Percentiles rank a stretch among this genome's conserved stretches.
Conservation (phyloP, 495 filamentous ascomycete genomes). For the Usnea hakonensis region DNA sequence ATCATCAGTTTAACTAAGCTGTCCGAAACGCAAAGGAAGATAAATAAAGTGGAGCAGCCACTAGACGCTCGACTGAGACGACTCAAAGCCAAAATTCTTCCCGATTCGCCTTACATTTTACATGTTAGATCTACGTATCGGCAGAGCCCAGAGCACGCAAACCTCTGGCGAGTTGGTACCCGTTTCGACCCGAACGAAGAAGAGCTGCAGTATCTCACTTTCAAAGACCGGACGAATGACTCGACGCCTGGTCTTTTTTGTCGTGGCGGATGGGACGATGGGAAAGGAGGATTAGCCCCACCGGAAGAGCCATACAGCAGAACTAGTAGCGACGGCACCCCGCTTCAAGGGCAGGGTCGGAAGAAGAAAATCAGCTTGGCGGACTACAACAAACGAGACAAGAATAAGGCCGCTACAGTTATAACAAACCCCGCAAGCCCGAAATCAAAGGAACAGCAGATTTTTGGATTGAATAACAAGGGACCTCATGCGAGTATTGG, state of each 20-base stretch:
- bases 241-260: slow-evolving; percentile 36
- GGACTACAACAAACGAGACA: slow-evolving; percentile 41
- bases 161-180: slow-evolving; percentile 36
- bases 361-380: slow-evolving; percentile 46
- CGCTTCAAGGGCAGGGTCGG: slow-evolving; percentile 23
- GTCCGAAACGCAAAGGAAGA: background rate
- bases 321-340: slow-evolving; percentile 32
- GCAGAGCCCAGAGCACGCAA: background rate
- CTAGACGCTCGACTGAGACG: slow-evolving; percentile 35
- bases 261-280: slow-evolving; percentile 48
- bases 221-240: slow-evolving; percentile 42
- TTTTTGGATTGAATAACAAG: slow-evolving; percentile 20
- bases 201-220: slow-evolving; percentile 49
- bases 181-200: slow-evolving; percentile 43
- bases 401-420: slow-evolving; percentile 6
- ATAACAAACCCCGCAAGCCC: slow-evolving; percentile 20
- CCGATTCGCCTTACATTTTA: slow-evolving; percentile 43
- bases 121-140: slow-evolving; percentile 24
- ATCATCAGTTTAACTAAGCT: background rate
- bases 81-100: slow-evolving; percentile 41
- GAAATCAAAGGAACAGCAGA: slow-evolving; percentile 19
- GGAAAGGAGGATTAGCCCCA: slow-evolving; percentile 38
- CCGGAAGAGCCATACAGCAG: slow-evolving; percentile 31
- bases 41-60: slow-evolving; percentile 2
- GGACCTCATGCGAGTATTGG: slow-evolving; percentile 22